A percentile compares a stretch with the other conserved stretches of the same genome.
phyloP scores from a whole-genome alignment of 1,284 basidiomycete genomes.

The Malassezia sp. region DNA sequence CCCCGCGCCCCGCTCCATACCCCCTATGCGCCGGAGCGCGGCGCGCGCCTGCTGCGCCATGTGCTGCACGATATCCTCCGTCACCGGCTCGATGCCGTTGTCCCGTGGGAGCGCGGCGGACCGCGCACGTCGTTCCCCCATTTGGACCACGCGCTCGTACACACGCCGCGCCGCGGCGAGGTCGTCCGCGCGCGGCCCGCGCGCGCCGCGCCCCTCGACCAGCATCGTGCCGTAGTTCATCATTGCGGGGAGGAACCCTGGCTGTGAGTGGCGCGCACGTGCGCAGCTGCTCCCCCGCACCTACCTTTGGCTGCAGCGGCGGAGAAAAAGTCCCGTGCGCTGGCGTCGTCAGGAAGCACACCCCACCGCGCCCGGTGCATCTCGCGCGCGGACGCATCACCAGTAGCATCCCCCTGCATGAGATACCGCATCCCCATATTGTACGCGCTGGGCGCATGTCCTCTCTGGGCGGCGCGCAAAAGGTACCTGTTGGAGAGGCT shows the following conservation, averaged over 20 bases:
- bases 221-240: slow-evolving; percentile 20
- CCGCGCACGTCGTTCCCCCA: no score
- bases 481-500: slow-evolving; percentile 19
- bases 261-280: neutral
- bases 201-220: slow-evolving; percentile 23
- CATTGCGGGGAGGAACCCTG: slow-evolving; percentile 18
- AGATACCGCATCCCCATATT: slow-evolving; percentile 34
- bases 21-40: neutral
- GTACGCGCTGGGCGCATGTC: slow-evolving; percentile 33
- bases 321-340: slow-evolving; percentile 31
- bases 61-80: neutral
- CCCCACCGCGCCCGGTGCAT: slow-evolving; percentile 26
- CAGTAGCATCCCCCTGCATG: neutral
- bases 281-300: no score
- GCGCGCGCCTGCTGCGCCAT: neutral
- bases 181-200: slow-evolving; percentile 11
- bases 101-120: no score
- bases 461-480: slow-evolving; percentile 27
- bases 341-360: slow-evolving; percentile 24
- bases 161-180: slow-evolving; percentile 14
- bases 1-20: no score
- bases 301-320: slow-evolving; percentile 13
- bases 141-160: neutral
- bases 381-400: slow-evolving; percentile 18
- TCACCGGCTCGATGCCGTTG: no score